Evolutionary conservation across 257 asterid genomes (phyloP), one percentile per base, ranked within the genome.

Genomic region (Eustoma russellianum): DNA sequence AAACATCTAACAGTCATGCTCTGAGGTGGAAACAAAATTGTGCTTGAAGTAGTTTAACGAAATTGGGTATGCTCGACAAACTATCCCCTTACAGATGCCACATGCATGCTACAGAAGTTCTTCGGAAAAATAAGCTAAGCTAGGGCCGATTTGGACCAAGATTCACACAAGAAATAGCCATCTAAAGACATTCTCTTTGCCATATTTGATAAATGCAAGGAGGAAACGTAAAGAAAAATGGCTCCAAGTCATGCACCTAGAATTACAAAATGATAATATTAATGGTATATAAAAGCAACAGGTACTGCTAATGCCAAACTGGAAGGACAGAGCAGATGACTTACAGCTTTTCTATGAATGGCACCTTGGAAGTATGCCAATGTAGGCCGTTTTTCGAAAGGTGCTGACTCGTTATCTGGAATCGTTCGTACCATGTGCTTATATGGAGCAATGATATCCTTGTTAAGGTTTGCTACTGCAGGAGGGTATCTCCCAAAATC

Each of bases 391-490:
- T 75, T 63, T 30, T 66, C 56, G 24, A 82, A 88, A 6, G 88
- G 66, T 41, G 73, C 33, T 0, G 95, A 88, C 13, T 69, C 53
- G 17, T n/a, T 64, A 18, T 57, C 57, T 1, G 63, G 48, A 56
- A 82, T 50, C 1, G 76, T 53, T 66, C 61, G 79, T 50, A 88
- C 97, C 87, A 81, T 85, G 48, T 88, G 95, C 75, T 78, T 88
- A 66, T 85, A 88, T 49, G 97, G 95, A 53, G 95, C 95, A 73
- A 88, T 72, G 5, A 82, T 77, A 79, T 88, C 97, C 80, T 88
- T 88, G 7, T 68, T 70, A 48, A 80, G 64, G 50, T 88, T 80
- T 2, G 95, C 95, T 66, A 85, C 56, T 28, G 65, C 72, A 45
- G 45, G 61, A 9, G 84, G 60, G 55, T 80, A 85, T 65, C 95